A percentile compares a stretch with the other conserved stretches of the same genome.
Conservation (phyloP, 371 early-diverging fungal species). For the Actinomortierella wolfii region DNA sequence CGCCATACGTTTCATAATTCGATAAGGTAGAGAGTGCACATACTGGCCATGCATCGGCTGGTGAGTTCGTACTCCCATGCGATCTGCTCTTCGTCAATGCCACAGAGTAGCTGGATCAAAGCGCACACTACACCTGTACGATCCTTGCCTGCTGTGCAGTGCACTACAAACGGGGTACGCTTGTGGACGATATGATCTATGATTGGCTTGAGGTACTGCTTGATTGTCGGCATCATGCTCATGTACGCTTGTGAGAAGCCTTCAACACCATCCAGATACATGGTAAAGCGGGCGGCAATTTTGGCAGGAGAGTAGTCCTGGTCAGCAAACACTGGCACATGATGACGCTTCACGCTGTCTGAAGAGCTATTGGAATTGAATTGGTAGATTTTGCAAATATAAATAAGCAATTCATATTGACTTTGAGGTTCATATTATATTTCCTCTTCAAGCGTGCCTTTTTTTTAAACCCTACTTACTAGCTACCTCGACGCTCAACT, state of each 20-base stretch:
- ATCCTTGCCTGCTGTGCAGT: conserved; percentile 92
- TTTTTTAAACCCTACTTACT: conserved; percentile 49
- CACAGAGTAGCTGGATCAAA: conserved; percentile 71
- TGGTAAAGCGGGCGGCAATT: conserved; percentile 60
- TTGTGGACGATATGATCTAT: conserved; percentile 60
- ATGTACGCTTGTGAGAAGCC: conserved; percentile 66
- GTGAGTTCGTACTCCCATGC: conserved; percentile 78
- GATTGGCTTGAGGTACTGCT: conserved; percentile 54
- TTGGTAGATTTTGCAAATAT: no score
- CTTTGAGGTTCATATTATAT: background rate
- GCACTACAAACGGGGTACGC: conserved; percentile 74
- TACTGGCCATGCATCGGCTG: conserved; percentile 46
- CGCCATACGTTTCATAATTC: no score
- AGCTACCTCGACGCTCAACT: conserved; percentile 51
- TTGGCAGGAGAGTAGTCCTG: conserved; percentile 67
- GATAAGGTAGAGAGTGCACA: no score
- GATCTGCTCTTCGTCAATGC: conserved; percentile 75
- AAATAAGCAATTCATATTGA: no score
- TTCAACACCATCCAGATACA: conserved; percentile 59
- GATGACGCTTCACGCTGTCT: conserved; percentile 45
- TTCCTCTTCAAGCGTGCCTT: no score
- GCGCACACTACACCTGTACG: conserved; percentile 84
- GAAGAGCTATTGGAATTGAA: conserved; percentile 30
- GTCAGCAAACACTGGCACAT: conserved; percentile 61
- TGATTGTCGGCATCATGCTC: conserved; percentile 56